Evolutionary conservation across 208 protist genomes (phyloP).

Genomic region (Trypanosomatidae sp.): DNA sequence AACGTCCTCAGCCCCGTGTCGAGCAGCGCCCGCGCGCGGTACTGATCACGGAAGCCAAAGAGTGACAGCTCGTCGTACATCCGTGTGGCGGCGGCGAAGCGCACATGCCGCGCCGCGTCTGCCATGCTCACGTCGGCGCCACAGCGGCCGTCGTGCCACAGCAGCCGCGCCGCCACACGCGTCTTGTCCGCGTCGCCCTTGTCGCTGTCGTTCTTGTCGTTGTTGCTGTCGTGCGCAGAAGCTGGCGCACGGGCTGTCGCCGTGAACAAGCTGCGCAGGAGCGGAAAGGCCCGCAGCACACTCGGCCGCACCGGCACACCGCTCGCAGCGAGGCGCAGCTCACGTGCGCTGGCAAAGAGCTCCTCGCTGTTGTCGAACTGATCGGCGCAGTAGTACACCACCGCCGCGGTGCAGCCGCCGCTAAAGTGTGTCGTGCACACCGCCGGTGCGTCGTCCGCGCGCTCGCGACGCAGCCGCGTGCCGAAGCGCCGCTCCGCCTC

Average conservation of each 20-base stretch:
- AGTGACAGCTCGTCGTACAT: constrained; percentile 9
- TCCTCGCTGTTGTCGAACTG: constrained; percentile 40
- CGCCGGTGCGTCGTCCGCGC: constrained; percentile 20
- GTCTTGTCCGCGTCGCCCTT: too few species aligned
- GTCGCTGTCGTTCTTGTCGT: not conserved
- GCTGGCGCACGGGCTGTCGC: not conserved
- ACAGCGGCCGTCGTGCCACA: constrained; percentile 4
- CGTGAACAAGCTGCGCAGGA: constrained; percentile 14
- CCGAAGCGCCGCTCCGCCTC: constrained; percentile 33
- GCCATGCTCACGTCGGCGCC: constrained; percentile 17
- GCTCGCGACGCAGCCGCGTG: constrained; percentile 14
- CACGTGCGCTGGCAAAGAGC: constrained; percentile 18
- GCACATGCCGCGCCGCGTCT: constrained; percentile 13
- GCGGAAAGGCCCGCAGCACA: constrained; percentile 39
- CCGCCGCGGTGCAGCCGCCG: constrained; percentile 9
- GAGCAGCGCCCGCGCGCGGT: not conserved
- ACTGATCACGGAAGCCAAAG: constrained; percentile 2
- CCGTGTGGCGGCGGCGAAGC: constrained; percentile 5
- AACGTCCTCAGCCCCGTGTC: not conserved
- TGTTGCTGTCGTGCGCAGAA: too few species aligned
- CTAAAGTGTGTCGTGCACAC: constrained; percentile 34
- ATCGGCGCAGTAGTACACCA: constrained; percentile 63
- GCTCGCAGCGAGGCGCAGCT: constrained; percentile 29
- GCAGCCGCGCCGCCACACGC: too few species aligned
- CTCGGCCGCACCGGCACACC: constrained; percentile 17